phyloP scores from a whole-genome alignment of 2,329 filamentous ascomycete species.

The Aspergillus arachidicola region DNA sequence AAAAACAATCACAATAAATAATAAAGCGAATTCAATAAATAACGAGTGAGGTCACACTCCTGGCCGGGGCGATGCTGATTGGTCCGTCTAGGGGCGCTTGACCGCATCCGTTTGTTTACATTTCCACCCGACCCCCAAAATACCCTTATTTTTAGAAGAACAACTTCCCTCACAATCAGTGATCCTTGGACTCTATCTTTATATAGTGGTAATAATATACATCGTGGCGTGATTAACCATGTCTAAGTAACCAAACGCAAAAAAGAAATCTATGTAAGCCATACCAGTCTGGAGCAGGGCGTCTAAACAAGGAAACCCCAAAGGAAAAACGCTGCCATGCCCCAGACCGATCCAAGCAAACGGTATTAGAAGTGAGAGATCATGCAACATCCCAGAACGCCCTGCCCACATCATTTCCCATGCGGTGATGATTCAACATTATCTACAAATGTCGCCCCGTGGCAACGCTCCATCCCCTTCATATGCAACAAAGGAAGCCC shows the following conservation, averaged over 20 bases:
- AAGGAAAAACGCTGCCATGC: conserved; percentile 13
- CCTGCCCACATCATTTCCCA: conserved; percentile 28
- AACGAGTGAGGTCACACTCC: background rate
- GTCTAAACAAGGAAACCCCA: conserved; percentile 7
- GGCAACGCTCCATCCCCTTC: background rate
- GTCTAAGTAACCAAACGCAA: conserved; percentile 6
- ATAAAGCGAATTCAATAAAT: background rate
- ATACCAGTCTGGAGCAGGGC: conserved; percentile 9
- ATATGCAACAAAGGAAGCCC: background rate
- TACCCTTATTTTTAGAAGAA: background rate
- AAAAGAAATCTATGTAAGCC: conserved; percentile 15
- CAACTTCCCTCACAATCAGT: background rate
- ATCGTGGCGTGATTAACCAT: conserved; percentile 5
- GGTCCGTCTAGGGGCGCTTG: conserved; percentile 12
- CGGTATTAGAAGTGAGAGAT: conserved; percentile 14
- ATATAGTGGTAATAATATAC: background rate
- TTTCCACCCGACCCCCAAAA: conserved; percentile 5
- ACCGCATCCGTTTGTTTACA: conserved; percentile 27
- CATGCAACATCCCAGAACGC: conserved; percentile 19
- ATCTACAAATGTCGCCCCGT: conserved; percentile 11
- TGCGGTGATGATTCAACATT: conserved; percentile 7
- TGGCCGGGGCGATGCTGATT: background rate
- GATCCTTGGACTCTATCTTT: conserved; percentile 1
- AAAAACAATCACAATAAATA: background rate
- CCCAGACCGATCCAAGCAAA: conserved; percentile 10